Evolutionary conservation across 2,329 filamentous ascomycete genomes (phyloP), one percentile per base, ranked within the genome.

Genomic region (Aspergillus intermedius): DNA sequence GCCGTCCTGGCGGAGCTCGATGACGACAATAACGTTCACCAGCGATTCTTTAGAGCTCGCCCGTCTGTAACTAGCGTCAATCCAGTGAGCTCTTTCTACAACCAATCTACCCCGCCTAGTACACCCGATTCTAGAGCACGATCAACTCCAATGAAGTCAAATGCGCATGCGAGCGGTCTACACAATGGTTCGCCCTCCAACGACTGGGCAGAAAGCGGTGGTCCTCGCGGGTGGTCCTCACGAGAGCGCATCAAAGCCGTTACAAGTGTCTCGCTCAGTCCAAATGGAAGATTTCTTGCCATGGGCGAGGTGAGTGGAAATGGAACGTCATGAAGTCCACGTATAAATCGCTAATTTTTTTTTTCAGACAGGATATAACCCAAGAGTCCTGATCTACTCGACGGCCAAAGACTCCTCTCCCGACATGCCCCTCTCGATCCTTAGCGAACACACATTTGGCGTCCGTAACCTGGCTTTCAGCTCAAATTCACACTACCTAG

Each of bases 221-320:
- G 64, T 37, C 83, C 80, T 45, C 88, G 84, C 65, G 88, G 86
- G 10, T 91, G 88, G 85, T 90, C 88, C 1, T 93, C 88, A 48
- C 83, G 88, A 55, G 93, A 97, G 68, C 83, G 90, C 56, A 91
- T 97, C 65, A 97, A 97, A 72, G 88, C 93, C 15, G 89, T 91
- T 2, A 95, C 91, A 4, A 95, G 91, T 62, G 80, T 98, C 22
- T 86, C 89, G 19, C 78, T 98, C 55, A 96, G 90, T 63, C 82
- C 84, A 1, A 90, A 96, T 69, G 91, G 88, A 28, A 86, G 82
- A 59, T 94, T 87, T 64, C 76, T 98, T 46, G 93, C 91, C 7
- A 87, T 97, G 3, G 93, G 93, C 60, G 93, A 98, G 74, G 80
- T 81, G 66, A 60, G 74, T 62, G 40, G 41, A 49, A 35, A 10